phyloP scores from a whole-genome alignment of 805 yeast genomes.

The Metschnikowia koreensis region DNA sequence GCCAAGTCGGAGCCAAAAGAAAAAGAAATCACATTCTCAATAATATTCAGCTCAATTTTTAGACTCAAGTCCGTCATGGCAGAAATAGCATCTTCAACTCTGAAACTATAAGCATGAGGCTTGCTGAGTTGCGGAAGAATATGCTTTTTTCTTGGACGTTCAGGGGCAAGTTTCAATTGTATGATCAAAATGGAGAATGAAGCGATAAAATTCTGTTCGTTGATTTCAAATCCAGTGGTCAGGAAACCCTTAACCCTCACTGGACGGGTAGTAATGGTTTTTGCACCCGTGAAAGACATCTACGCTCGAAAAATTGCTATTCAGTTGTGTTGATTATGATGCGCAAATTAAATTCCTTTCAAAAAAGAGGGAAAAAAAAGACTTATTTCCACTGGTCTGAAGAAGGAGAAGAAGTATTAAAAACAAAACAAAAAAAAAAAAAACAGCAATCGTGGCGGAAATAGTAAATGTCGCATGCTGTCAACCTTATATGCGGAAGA shows the following conservation, averaged over 20 bases:
- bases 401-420: neutral
- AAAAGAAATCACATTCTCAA: slow-evolving; percentile 56
- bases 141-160: slow-evolving; percentile 14
- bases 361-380: neutral
- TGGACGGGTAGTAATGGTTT: neutral
- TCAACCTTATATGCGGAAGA: slow-evolving; percentile 5
- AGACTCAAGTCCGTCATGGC: slow-evolving; percentile 51
- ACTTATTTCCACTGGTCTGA: neutral
- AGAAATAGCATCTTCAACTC: slow-evolving; percentile 48
- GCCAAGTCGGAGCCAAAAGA: slow-evolving; percentile 50
- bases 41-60: slow-evolving; percentile 44
- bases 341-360: neutral
- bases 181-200: slow-evolving; percentile 52
- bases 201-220: slow-evolving; percentile 56
- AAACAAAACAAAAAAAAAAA: neutral
- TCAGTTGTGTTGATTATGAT: neutral
- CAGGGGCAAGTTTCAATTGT: slow-evolving; percentile 31
- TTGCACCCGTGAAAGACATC: slow-evolving; percentile 9
- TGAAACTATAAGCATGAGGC: slow-evolving; percentile 52
- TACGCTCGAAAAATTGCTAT: neutral
- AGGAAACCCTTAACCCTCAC: neutral
- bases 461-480: slow-evolving; percentile 1
- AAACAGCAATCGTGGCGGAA: neutral
- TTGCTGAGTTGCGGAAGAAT: slow-evolving; percentile 28
- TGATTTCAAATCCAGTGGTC: slow-evolving; percentile 25